Base-by-base conservation (phyloP, 2,329 filamentous ascomycete species). In the Paradendryphiella salina region DNA sequence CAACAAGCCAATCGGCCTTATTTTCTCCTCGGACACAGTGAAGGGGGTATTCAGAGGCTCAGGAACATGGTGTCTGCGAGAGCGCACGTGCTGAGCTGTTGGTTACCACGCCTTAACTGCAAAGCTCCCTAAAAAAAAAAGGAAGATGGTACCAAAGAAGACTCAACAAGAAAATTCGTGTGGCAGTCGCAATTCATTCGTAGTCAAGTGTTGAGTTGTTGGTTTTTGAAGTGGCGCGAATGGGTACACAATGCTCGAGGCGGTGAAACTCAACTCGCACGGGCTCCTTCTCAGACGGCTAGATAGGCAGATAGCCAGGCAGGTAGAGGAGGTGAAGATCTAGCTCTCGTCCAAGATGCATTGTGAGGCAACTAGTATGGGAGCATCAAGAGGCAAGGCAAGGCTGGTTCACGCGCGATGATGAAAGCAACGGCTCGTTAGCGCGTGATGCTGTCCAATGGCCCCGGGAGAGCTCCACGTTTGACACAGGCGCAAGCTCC, bases 401-500 rank as follows among this genome's bases (percentile, higher is more conserved):
- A 14, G 36, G 49, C 33, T 21, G 44, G 49, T 40, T 36, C 20
- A 15, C n/a, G 49, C 45, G 37, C 33, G 33, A 48, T 48, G 49
- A 48, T 48, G 44, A 29, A 42, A 43, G 49, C 36, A 52, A 52
- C 44, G 49, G 49, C 33, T 42, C 32, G 29, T 21, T 47, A 46
- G 44, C 49, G 43, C 32, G 38, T 17, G 10, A 18, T 46, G 46
- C 48, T 49, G 49, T 55, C 52, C 48, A 43, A 20, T 34, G 35
- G 42, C 17, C 21, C 36, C 41, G 49, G 36, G 32, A 48, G 40
- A 40, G 21, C 17, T 49, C 29, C 43, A 46, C 33, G 43, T 37
- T 45, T 34, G 42, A 42, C 28, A 31, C 23, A 5, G 54, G 56
- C 43, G 50, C 50, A 51, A 59, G 56, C 56, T 59, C 38, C 50